Conservation (phyloP, 768 basidiomycete species). For the Pleurotus platypus region DNA sequence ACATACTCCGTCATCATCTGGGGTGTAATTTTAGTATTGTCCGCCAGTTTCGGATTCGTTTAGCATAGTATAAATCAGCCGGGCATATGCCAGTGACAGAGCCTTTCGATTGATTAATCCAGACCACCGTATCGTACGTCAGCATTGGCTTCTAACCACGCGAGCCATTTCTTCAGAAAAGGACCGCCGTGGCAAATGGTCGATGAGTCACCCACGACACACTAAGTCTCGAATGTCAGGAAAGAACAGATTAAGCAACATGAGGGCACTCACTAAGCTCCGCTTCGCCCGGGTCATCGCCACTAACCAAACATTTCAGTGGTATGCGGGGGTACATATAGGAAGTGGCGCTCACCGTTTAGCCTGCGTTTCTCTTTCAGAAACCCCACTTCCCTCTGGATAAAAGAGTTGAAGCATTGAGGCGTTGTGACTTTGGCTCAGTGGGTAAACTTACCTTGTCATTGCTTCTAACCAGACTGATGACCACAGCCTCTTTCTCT, state of each 20-base stretch:
- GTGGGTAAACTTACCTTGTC: slow-evolving; percentile 49
- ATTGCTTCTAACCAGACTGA: slow-evolving; percentile 91
- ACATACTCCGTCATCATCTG: background rate
- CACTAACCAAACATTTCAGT: slow-evolving; percentile 37
- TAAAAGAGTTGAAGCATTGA: slow-evolving; percentile 9
- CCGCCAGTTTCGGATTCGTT: background rate
- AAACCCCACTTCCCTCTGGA: slow-evolving; percentile 87
- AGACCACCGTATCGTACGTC: slow-evolving; percentile 85
- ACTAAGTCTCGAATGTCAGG: slow-evolving; percentile 40
- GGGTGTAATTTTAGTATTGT: background rate
- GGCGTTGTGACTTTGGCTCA: background rate
- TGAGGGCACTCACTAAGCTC: slow-evolving; percentile 64
- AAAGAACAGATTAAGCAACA: background rate
- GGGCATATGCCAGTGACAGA: background rate
- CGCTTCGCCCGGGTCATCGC: slow-evolving; percentile 91
- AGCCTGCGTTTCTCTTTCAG: slow-evolving; percentile 88
- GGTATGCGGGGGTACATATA: background rate
- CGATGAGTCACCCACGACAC: slow-evolving; percentile 89
- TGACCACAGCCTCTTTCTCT: slow-evolving; percentile 91
- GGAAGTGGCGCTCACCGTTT: slow-evolving; percentile 54
- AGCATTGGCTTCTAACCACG: slow-evolving; percentile 86
- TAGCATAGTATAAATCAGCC: background rate
- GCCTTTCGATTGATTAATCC: slow-evolving; percentile 31
- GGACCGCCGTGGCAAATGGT: slow-evolving; percentile 82
- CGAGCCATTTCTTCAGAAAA: slow-evolving; percentile 87